phyloP scores from a whole-genome alignment of 1,284 basidiomycete genomes.

The Ustilago curta region DNA sequence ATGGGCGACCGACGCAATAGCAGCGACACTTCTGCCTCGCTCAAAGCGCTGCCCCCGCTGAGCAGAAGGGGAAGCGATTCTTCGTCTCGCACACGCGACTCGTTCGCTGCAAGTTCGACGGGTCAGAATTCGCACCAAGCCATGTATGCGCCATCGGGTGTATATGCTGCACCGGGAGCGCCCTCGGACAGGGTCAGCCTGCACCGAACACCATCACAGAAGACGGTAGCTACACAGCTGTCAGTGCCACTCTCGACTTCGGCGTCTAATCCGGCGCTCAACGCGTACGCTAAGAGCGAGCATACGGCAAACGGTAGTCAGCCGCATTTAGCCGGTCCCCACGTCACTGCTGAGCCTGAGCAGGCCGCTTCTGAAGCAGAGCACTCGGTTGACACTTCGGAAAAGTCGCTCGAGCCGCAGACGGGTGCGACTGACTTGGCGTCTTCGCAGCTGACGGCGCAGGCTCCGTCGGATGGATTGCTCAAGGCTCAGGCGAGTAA shows the following conservation, averaged over 20 bases:
- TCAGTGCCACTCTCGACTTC: constrained; percentile 58
- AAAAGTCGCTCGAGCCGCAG: constrained; percentile 10
- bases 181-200: constrained; percentile 47
- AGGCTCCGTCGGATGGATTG: constrained; percentile 10
- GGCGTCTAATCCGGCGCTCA: constrained; percentile 37
- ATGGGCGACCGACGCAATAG: constrained; percentile 62
- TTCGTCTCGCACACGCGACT: constrained; percentile 52
- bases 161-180: constrained; percentile 27
- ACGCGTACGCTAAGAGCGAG: constrained; percentile 37
- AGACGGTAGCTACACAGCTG: constrained; percentile 61
- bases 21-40: constrained; percentile 61
- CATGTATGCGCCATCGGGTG: constrained; percentile 32
- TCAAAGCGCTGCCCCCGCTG: constrained; percentile 63
- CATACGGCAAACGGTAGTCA: constrained; percentile 35
- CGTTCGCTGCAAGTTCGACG: constrained; percentile 54
- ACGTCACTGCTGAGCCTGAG: constrained; percentile 20
- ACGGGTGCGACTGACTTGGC: constrained; percentile 5
- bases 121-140: constrained; percentile 57
- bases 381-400: constrained; percentile 3
- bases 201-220: constrained; percentile 60
- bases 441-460: constrained; percentile 15
- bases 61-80: constrained; percentile 64
- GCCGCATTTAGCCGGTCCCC: constrained; percentile 15
- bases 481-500: constrained; percentile 32
- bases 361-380: not conserved